These are phyloP conservation scores for Porcisia deanei DNA, from an alignment of 208 protist species.

Conservation along the genomic window DNA sequence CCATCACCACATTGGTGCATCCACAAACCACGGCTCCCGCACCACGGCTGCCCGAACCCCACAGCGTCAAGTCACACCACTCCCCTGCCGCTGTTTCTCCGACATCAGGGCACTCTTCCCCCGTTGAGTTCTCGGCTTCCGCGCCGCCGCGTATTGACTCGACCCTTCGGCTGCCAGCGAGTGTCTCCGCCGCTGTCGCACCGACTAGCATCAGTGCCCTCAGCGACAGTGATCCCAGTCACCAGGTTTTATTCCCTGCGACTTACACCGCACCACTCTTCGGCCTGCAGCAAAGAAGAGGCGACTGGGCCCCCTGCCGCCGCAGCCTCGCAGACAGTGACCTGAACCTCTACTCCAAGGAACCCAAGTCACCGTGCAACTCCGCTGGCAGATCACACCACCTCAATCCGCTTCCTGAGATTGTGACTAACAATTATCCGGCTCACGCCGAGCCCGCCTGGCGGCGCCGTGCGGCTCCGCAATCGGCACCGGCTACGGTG, in stretches of 20 bases:
- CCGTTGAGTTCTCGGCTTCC: not conserved
- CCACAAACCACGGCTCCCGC: constrained; percentile 2
- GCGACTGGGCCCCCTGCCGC: too few relatives aligned
- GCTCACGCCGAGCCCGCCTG: not conserved
- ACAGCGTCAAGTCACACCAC: constrained; percentile 4
- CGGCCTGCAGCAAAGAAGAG: not conserved
- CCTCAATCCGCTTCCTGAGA: constrained; percentile 31
- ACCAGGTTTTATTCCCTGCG: not conserved
- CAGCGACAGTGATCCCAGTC: not conserved
- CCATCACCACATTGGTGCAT: not conserved
- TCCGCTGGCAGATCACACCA: constrained; percentile 23
- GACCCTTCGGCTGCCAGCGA: not conserved
- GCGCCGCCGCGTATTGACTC: not conserved
- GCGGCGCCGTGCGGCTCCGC: not conserved
- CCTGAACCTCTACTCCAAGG: constrained; percentile 4
- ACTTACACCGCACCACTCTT: not conserved
- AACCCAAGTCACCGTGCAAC: constrained; percentile 25
- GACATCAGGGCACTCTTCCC: constrained; percentile 4
- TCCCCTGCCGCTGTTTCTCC: not conserved
- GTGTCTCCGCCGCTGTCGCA: not conserved
- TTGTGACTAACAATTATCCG: not conserved
- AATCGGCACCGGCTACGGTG: not conserved
- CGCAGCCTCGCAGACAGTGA: not conserved
- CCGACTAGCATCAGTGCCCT: not conserved
- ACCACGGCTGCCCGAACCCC: not conserved